phyloP scores from a whole-genome alignment of 2,329 filamentous ascomycete species.

The Furcasterigmium furcatum region DNA sequence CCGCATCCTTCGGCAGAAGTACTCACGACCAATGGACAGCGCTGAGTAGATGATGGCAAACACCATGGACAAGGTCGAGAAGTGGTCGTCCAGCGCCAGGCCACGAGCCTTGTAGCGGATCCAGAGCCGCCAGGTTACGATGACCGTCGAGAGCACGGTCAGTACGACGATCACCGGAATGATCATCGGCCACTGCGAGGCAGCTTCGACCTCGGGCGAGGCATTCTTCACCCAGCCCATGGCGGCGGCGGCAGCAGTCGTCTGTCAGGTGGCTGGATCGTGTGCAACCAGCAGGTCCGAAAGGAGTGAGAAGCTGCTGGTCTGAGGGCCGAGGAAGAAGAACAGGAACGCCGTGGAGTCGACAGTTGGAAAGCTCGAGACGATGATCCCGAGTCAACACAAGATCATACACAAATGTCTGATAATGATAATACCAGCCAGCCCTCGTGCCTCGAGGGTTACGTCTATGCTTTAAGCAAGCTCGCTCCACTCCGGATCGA shows the following conservation, averaged over 20 bases:
- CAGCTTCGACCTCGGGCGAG: constrained; percentile 38
- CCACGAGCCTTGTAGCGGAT: constrained; percentile 38
- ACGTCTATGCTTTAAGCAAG: too few species aligned
- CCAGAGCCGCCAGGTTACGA: constrained; percentile 37
- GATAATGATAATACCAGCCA: too few species aligned
- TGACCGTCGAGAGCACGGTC: constrained; percentile 35
- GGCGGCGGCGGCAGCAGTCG: constrained; percentile 5
- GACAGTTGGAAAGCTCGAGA: too few species aligned
- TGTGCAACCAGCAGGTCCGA: not conserved
- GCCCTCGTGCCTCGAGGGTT: too few species aligned
- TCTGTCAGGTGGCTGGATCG: not conserved
- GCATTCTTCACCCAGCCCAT: constrained; percentile 53
- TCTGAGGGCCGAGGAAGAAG: too few species aligned
- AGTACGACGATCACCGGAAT: constrained; percentile 44
- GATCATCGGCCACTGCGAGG: constrained; percentile 45
- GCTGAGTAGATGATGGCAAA: constrained; percentile 47
- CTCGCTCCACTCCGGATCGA: too few species aligned
- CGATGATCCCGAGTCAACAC: too few species aligned
- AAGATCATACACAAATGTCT: too few species aligned
- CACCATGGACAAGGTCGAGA: constrained; percentile 32
- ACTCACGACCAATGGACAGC: constrained; percentile 46
- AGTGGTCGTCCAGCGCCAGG: constrained; percentile 44
- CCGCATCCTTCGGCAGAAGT: not conserved
- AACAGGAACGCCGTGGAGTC: too few species aligned
- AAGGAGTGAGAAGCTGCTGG: too few species aligned